Evolutionary conservation across 164 flowering plant genomes (phyloP).

Genomic region (Litsea cubeba): DNA sequence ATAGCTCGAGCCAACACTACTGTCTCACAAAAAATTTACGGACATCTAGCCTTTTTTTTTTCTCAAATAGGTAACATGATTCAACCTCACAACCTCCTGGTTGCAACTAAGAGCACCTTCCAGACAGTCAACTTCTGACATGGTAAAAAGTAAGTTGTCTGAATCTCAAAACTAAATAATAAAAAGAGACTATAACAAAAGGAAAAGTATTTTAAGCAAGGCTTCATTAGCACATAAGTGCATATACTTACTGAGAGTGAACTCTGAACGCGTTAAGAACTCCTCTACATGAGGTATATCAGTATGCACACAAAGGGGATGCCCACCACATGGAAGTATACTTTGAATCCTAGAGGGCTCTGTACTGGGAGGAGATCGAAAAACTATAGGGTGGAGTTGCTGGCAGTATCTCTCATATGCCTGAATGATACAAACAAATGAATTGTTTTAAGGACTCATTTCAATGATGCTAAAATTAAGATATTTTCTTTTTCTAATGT

Average conservation of each 20-base stretch:
- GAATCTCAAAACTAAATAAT: no score
- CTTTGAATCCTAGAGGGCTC: conserved; percentile 27
- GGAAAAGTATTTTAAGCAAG: background rate
- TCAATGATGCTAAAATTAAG: background rate
- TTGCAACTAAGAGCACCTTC: no score
- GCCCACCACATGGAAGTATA: conserved; percentile 28
- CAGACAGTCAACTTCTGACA: no score
- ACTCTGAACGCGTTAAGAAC: conserved; percentile 74
- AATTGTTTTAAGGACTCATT: background rate
- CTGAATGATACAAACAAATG: conserved; percentile 32
- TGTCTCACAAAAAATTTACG: no score
- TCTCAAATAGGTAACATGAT: no score
- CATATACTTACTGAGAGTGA: conserved; percentile 60
- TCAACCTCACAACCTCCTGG: no score
- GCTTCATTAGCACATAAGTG: background rate
- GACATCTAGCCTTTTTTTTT: no score
- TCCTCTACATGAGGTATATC: conserved; percentile 92
- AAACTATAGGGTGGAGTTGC: conserved; percentile 31
- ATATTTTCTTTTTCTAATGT: background rate
- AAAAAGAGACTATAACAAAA: no score
- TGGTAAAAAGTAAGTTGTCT: no score
- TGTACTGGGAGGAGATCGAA: conserved; percentile 10
- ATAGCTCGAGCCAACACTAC: no score
- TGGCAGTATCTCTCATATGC: conserved; percentile 49
- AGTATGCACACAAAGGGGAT: conserved; percentile 66